Evolutionary conservation across 2,329 filamentous ascomycete species (phyloP).

Genomic region (Aureobasidium sp.): DNA sequence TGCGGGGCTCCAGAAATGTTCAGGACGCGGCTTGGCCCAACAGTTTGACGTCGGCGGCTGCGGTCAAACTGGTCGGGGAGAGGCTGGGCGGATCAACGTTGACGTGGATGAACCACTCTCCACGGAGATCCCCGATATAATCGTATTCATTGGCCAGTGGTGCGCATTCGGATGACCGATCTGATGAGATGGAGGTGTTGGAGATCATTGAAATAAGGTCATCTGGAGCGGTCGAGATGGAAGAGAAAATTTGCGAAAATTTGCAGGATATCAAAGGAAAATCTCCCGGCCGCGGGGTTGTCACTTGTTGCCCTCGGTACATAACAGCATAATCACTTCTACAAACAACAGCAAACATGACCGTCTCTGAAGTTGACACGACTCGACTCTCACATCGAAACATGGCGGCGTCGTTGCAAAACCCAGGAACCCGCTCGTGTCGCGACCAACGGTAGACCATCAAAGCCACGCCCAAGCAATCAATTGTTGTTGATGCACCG

Average conservation of each 20-base stretch:
- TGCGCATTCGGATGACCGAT: neutral
- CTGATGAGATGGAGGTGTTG: neutral
- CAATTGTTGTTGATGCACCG: neutral
- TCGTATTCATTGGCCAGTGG: neutral
- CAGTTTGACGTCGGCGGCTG: constrained; percentile 8
- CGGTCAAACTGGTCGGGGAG: neutral
- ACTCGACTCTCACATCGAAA: neutral
- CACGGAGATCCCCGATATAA: neutral
- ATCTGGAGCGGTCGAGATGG: neutral
- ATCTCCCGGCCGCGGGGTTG: neutral
- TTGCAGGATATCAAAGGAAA: neutral
- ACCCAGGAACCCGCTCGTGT: neutral
- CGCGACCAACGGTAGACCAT: neutral
- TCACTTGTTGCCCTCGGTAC: neutral
- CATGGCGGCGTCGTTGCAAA: neutral
- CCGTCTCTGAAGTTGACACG: neutral
- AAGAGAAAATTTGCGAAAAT: neutral
- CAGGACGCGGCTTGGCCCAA: neutral
- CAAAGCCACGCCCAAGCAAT: neutral
- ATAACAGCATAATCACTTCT: neutral
- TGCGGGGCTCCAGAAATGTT: constrained; percentile 1
- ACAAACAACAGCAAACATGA: neutral
- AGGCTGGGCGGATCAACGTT: neutral
- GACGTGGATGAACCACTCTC: neutral
- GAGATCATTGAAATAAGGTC: neutral